A percentile compares a stretch with the other conserved stretches of the same genome.
These are phyloP conservation scores for Aspergillus clavatus DNA, from an alignment of 2,329 filamentous ascomycete genomes.

Conservation along the genomic window DNA sequence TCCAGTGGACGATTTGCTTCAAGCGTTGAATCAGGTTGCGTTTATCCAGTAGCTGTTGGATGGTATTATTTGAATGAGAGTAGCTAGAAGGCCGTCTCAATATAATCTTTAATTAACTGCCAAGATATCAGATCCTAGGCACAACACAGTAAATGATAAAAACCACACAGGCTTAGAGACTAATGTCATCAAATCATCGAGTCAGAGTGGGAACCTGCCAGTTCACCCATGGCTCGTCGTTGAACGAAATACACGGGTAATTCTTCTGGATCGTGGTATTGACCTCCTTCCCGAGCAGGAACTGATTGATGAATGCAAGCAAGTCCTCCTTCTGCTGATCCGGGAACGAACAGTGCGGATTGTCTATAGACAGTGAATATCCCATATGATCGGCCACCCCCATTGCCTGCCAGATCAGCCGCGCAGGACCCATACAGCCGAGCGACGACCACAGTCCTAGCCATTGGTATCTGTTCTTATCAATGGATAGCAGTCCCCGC, in stretches of 20 bases:
- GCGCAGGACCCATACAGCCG: conserved; percentile 5
- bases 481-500: conserved; percentile 44
- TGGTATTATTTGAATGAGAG: too few relatives aligned
- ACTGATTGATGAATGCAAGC: conserved; percentile 53
- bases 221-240: conserved; percentile 2
- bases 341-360: conserved; percentile 55
- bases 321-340: conserved; percentile 49
- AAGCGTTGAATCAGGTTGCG: too few relatives aligned
- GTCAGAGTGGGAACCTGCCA: conserved; percentile 5
- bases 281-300: conserved; percentile 40
- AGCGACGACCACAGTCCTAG: conserved; percentile 4
- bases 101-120: too few relatives aligned
- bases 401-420: conserved; percentile 3
- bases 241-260: conserved; percentile 6
- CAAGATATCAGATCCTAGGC: too few relatives aligned
- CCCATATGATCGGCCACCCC: conserved; percentile 42
- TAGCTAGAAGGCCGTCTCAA: too few relatives aligned
- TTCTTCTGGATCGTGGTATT: conserved; percentile 18
- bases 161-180: too few relatives aligned
- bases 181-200: too few relatives aligned
- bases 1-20: too few relatives aligned
- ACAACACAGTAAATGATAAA: too few relatives aligned
- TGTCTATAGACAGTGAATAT: conserved; percentile 52
- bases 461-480: conserved; percentile 9
- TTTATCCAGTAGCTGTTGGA: too few relatives aligned